These are phyloP conservation scores for Cyberlindnera xishuangbannaensis DNA, from an alignment of 805 yeast species.

Conservation along the genomic window DNA sequence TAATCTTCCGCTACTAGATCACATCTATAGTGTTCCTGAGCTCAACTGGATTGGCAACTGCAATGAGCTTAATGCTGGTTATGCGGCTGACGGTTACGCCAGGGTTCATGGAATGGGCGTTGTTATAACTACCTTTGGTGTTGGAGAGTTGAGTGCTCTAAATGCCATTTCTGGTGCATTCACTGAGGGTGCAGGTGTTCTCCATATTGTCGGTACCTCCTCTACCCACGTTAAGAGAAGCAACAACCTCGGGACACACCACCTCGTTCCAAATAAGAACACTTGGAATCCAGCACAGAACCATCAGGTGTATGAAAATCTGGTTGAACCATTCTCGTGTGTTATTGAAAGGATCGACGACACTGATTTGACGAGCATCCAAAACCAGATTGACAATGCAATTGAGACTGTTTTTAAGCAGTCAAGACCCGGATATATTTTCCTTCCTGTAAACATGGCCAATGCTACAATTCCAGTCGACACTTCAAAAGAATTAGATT, in stretches of 20 bases:
- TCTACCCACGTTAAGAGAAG: conserved; percentile 31
- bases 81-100: conserved; percentile 88
- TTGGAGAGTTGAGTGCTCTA: conserved; percentile 81
- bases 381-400: conserved; percentile 56
- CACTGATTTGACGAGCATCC: conserved; percentile 42
- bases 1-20: conserved; percentile 60
- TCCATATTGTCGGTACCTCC: conserved; percentile 84
- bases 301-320: conserved; percentile 50
- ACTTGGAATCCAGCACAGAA: conserved; percentile 43
- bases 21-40: conserved; percentile 44
- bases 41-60: conserved; percentile 77
- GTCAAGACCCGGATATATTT: conserved; percentile 68
- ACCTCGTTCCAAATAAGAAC: conserved; percentile 44
- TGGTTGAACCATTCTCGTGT: conserved; percentile 51
- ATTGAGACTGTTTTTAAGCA: conserved; percentile 41
- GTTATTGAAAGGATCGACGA: conserved; percentile 42
- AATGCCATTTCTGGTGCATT: conserved; percentile 81
- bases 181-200: conserved; percentile 75
- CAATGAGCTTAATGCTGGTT: conserved; percentile 86
- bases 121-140: conserved; percentile 64
- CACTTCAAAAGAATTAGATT: conserved; percentile 21
- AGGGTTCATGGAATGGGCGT: conserved; percentile 37
- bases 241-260: conserved; percentile 36
- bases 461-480: conserved; percentile 31
- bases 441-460: conserved; percentile 58